Conservation (phyloP, 2,329 filamentous ascomycete species). For the Aphanoascus verrucosus region DNA sequence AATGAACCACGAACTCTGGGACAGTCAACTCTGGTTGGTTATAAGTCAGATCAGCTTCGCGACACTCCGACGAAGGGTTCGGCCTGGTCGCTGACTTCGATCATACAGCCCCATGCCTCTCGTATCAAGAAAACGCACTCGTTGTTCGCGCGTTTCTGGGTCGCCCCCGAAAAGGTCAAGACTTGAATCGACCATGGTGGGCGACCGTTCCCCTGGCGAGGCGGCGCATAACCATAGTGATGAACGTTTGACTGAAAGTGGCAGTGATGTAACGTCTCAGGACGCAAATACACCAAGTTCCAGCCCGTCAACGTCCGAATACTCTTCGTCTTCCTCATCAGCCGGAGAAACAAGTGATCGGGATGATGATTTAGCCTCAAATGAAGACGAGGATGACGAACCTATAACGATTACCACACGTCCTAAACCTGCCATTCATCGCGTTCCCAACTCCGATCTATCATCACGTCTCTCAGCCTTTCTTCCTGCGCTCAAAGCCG, state of each 20-base stretch:
- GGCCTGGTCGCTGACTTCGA: not conserved
- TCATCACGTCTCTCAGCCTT: conserved; percentile 32
- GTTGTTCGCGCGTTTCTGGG: not conserved
- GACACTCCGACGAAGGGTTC: not conserved
- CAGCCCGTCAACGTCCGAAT: conserved; percentile 10
- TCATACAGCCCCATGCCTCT: not conserved
- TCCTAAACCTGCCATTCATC: conserved; percentile 29
- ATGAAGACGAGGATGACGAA: conserved; percentile 7
- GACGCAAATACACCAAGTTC: not conserved
- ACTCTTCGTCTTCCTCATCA: conserved; percentile 12
- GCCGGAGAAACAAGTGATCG: conserved; percentile 2
- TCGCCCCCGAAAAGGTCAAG: conserved; percentile 5
- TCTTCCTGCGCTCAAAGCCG: conserved; percentile 34
- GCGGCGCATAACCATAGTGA: not conserved
- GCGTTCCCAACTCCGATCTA: conserved; percentile 23
- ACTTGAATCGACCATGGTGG: too few species aligned
- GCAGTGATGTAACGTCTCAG: not conserved
- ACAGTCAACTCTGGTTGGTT: too few species aligned
- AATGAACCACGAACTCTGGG: too few species aligned
- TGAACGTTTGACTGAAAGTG: too few species aligned
- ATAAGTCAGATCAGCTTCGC: conserved; percentile 4
- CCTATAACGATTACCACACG: conserved; percentile 15
- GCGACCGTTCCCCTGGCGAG: not conserved
- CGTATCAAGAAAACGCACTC: not conserved
- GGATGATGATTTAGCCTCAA: not conserved